Evolutionary conservation across 1,139 yeast species (phyloP), one percentile per base, ranked within the genome.

Genomic region (Wickerhamomyces sp.): DNA sequence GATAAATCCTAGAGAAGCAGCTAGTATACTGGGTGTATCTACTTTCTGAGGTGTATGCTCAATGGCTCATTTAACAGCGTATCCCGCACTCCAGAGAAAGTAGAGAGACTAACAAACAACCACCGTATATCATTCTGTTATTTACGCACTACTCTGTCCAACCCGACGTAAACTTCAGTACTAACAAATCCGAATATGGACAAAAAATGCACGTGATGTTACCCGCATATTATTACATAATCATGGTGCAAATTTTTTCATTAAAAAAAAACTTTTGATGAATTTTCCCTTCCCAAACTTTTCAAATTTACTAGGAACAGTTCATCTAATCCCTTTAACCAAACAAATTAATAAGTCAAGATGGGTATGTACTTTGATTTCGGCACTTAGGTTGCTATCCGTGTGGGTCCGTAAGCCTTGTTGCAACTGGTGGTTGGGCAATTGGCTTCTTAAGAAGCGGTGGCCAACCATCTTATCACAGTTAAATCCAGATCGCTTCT

Each of bases 1-100:
- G 15, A 40, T 87, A 6, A 92, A 87, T 63, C 95, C 96, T 1
- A 78, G 77, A 48, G 81, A 79, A 55, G 97, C 96, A 1, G 97
- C 96, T 2, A 68, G 77, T 36, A 56, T 89, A 32, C 67, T 89
- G 31, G 95, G 95, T 2, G 81, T 81, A 2, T 81, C 92, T 2
- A 80, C 87, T 1, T 87, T 86, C 54, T 81, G 61, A 47, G 21
- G 12, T 6, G 15, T 19, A 5, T 12, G 24, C n/a, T n/a, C n/a
- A n/a, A n/a, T n/a, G n/a, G n/a, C n/a, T n/a, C n/a, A n/a, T n/a
- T n/a, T n/a, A n/a, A n/a, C n/a, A n/a, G n/a, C n/a, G n/a, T n/a
- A n/a, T n/a, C n/a, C n/a, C n/a, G n/a, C n/a, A n/a, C n/a, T n/a
- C n/a, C n/a, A n/a, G n/a, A n/a, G n/a, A n/a, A n/a, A n/a, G n/a